Conservation (phyloP, 2,329 filamentous ascomycete genomes). For the Epichloe coenophiala region DNA sequence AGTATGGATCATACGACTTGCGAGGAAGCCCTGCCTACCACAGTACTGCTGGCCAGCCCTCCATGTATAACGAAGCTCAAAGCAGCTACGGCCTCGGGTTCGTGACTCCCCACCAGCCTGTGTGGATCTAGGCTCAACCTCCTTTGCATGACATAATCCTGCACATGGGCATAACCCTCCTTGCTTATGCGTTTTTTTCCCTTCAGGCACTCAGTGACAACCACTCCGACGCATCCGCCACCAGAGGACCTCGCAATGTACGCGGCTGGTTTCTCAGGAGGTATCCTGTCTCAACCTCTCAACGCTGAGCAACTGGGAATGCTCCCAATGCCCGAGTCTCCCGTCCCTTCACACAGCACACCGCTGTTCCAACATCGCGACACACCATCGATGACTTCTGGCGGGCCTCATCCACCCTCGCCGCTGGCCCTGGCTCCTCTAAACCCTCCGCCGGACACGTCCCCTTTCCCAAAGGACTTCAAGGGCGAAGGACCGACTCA, state of each 20-base stretch:
- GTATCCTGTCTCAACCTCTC: conserved; percentile 31
- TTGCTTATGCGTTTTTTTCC: conserved; percentile 20
- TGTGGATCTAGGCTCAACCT: conserved; percentile 44
- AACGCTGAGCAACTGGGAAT: conserved; percentile 28
- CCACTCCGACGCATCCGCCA: conserved; percentile 30
- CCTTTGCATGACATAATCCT: conserved; percentile 15
- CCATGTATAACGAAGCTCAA: conserved; percentile 31
- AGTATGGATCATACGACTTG: conserved; percentile 37
- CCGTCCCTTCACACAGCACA: conserved; percentile 20
- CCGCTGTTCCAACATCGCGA: conserved; percentile 24
- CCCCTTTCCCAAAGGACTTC: background rate
- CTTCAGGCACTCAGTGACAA: conserved; percentile 34
- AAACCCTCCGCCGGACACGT: conserved; percentile 9
- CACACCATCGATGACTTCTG: conserved; percentile 21
- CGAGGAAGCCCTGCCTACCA: conserved; percentile 22
- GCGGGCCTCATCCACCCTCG: conserved; percentile 20
- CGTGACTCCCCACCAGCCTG: conserved; percentile 48
- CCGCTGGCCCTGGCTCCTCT: conserved; percentile 21
- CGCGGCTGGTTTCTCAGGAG: conserved; percentile 23
- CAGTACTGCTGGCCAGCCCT: conserved; percentile 32
- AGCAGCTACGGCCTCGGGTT: conserved; percentile 36
- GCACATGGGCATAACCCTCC: conserved; percentile 21
- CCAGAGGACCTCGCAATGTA: conserved; percentile 26
- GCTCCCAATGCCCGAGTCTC: conserved; percentile 33
- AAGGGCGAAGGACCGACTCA: conserved; percentile 19